These are phyloP conservation scores for Populus nigra DNA, from an alignment of 345 rosid species.

Conservation along the genomic window DNA sequence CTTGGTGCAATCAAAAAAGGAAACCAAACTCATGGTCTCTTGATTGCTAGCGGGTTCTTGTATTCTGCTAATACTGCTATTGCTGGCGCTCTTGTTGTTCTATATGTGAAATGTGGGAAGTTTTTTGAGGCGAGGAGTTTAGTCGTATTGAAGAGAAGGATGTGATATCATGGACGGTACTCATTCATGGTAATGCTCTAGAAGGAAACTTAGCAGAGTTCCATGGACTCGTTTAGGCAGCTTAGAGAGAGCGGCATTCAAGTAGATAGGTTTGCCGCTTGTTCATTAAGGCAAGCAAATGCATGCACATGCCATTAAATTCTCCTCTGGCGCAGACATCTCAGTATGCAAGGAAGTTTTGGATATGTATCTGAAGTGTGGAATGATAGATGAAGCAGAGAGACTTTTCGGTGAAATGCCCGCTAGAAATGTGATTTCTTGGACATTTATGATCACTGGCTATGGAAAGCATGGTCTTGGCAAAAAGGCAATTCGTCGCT, in stretches of 20 bases:
- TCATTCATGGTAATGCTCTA: slow-evolving; percentile 84
- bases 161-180: slow-evolving; percentile 65
- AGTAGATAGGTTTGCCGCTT: slow-evolving; percentile 64
- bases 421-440: slow-evolving; percentile 64
- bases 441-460: slow-evolving; percentile 91
- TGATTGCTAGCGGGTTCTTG: slow-evolving; percentile 57
- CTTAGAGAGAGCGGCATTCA: slow-evolving; percentile 38
- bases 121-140: slow-evolving; percentile 54
- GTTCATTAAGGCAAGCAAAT: slow-evolving; percentile 82
- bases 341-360: slow-evolving; percentile 67
- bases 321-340: slow-evolving; percentile 58
- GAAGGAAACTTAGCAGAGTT: slow-evolving; percentile 56
- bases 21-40: slow-evolving; percentile 57
- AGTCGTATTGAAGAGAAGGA: slow-evolving; percentile 53
- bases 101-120: slow-evolving; percentile 68
- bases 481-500: slow-evolving; percentile 47
- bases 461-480: slow-evolving; percentile 91
- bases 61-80: slow-evolving; percentile 36
- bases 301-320: slow-evolving; percentile 62
- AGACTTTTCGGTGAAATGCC: slow-evolving; percentile 55
- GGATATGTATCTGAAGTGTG: slow-evolving; percentile 76
- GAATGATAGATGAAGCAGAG: slow-evolving; percentile 66
- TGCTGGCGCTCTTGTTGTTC: slow-evolving; percentile 69
- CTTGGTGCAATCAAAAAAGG: slow-evolving; percentile 52
- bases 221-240: slow-evolving; percentile 63